phyloP scores from a whole-genome alignment of 345 rosid species.

The Citrus unshiu region DNA sequence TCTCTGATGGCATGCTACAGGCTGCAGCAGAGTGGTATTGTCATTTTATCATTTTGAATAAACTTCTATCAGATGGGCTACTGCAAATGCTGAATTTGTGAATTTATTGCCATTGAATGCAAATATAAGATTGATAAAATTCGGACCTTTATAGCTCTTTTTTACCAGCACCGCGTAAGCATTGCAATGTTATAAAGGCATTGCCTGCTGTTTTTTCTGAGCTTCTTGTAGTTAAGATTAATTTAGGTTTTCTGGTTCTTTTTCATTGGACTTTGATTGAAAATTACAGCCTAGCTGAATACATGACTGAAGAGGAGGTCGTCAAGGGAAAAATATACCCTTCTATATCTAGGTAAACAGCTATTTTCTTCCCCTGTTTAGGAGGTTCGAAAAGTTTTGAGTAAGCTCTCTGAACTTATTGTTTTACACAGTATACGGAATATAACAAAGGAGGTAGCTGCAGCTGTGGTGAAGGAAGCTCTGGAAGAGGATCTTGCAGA shows the following conservation, averaged over 20 bases:
- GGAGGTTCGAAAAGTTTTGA: background rate
- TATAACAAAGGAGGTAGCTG: slow-evolving; percentile 84
- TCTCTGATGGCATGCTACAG: slow-evolving; percentile 97
- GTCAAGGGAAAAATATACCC: slow-evolving; percentile 75
- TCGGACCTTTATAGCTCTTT: background rate
- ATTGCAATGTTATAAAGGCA: background rate
- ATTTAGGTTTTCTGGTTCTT: background rate
- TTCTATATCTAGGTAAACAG: slow-evolving; percentile 69
- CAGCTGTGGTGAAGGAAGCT: slow-evolving; percentile 89
- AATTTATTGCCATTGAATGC: background rate
- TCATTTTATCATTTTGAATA: slow-evolving; percentile 7
- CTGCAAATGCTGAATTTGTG: background rate
- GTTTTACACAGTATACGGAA: slow-evolving; percentile 69
- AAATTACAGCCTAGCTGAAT: slow-evolving; percentile 77
- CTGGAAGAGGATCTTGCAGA: slow-evolving; percentile 71
- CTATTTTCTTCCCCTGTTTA: background rate
- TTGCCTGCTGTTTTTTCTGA: background rate
- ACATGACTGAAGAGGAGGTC: slow-evolving; percentile 93
- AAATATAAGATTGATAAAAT: slow-evolving; percentile 2
- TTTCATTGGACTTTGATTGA: slow-evolving; percentile 3
- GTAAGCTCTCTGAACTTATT: background rate
- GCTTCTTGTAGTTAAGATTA: background rate
- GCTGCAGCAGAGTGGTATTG: slow-evolving; percentile 94
- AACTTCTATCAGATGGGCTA: background rate
- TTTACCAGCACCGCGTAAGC: background rate